These are phyloP conservation scores for Debaryomyces robertsiae DNA, from an alignment of 1,139 yeast genomes.

Conservation along the genomic window DNA sequence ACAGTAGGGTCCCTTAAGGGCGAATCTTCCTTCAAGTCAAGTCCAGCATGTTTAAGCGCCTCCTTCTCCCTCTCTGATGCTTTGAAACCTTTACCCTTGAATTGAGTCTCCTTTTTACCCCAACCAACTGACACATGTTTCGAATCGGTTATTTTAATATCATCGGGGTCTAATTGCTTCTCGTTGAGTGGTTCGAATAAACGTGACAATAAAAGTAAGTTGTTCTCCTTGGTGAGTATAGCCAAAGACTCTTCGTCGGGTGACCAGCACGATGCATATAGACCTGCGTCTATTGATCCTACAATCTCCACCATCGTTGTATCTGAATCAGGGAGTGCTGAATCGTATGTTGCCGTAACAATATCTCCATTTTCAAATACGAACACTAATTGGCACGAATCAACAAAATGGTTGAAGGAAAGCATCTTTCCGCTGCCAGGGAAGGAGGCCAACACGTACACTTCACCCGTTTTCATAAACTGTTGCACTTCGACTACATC, in stretches of 20 bases:
- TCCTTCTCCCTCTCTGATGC: conserved; percentile 68
- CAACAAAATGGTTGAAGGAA: conserved; percentile 67
- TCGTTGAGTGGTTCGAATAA: conserved; percentile 82
- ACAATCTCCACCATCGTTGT: conserved; percentile 68
- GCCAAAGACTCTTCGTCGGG: conserved; percentile 87
- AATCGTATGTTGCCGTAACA: conserved; percentile 64
- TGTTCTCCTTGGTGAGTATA: conserved; percentile 63
- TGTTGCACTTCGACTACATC: conserved; percentile 54
- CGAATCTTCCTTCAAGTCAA: conserved; percentile 57
- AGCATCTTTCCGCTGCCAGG: conserved; percentile 38
- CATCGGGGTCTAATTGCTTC: conserved; percentile 56
- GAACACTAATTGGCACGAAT: conserved; percentile 59
- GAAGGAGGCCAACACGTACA: conserved; percentile 57
- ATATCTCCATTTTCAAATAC: conserved; percentile 71
- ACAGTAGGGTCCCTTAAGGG: conserved; percentile 90
- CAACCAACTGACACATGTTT: conserved; percentile 97
- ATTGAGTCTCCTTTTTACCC: conserved; percentile 98
- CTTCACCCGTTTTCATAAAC: conserved; percentile 60
- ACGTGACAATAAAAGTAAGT: conserved; percentile 69
- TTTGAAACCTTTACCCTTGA: conserved; percentile 89
- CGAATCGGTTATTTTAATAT: conserved; percentile 60
- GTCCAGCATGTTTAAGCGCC: conserved; percentile 67
- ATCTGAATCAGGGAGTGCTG: conserved; percentile 49
- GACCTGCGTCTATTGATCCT: conserved; percentile 81
- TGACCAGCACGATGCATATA: conserved; percentile 81